Conservation (phyloP, 805 yeast species). For the Debaryomyces tyrocola region DNA sequence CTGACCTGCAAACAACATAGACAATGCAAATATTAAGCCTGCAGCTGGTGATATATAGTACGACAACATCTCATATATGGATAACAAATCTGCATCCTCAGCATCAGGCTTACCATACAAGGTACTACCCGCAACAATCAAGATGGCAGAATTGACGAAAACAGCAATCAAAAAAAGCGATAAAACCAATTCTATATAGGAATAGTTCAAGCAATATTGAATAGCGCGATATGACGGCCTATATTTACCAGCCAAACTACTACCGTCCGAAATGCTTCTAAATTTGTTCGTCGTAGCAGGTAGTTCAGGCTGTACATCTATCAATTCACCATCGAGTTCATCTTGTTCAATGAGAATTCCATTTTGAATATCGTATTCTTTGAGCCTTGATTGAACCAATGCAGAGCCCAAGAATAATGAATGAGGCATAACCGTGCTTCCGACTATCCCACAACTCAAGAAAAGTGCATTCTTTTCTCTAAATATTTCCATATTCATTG, state of each 20-base stretch:
- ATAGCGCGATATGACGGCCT: conserved; percentile 44
- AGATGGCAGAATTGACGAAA: conserved; percentile 44
- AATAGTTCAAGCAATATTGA: conserved; percentile 39
- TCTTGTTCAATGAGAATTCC: conserved; percentile 17
- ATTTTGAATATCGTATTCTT: conserved; percentile 39
- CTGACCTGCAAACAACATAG: conserved; percentile 48
- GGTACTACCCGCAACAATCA: conserved; percentile 46
- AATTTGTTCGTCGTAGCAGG: conserved; percentile 15
- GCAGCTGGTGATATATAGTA: conserved; percentile 46
- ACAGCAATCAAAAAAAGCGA: conserved; percentile 44
- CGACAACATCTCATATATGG: conserved; percentile 45
- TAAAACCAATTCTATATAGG: conserved; percentile 39
- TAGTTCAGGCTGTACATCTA: conserved; percentile 10
- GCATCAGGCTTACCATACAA: conserved; percentile 45
- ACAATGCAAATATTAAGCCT: conserved; percentile 44
- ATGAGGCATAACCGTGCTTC: conserved; percentile 50
- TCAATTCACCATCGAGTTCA: conserved; percentile 3
- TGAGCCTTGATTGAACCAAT: conserved; percentile 43
- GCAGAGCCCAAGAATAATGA: conserved; percentile 45
- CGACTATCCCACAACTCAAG: conserved; percentile 46
- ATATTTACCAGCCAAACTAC: conserved; percentile 31
- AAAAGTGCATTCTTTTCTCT: conserved; percentile 45
- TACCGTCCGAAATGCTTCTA: conserved; percentile 26
- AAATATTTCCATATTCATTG: conserved; percentile 45
- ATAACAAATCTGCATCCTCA: conserved; percentile 44